Evolutionary conservation across 2,329 filamentous ascomycete genomes (phyloP).

Genomic region (Epichloe elymi): DNA sequence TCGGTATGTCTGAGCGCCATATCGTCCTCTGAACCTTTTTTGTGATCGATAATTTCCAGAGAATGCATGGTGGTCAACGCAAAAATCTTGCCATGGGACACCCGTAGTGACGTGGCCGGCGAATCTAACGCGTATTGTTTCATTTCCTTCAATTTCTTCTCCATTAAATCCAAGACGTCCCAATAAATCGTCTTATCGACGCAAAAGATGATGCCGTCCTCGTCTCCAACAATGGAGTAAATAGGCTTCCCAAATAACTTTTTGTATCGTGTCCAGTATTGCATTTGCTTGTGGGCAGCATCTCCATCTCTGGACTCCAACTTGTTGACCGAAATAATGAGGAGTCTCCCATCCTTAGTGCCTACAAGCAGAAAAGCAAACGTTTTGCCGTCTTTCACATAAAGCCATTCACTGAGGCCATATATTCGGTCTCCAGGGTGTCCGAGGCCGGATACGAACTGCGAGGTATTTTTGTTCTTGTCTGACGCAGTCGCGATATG

Average conservation of each 20-base stretch:
- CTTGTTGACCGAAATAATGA: slow-evolving; percentile 38
- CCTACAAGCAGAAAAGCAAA: slow-evolving; percentile 53
- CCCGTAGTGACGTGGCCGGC: slow-evolving; percentile 34
- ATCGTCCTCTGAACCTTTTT: slow-evolving; percentile 19
- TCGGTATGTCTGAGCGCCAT: slow-evolving; percentile 34
- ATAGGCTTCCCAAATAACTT: slow-evolving; percentile 34
- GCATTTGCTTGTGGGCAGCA: slow-evolving; percentile 18
- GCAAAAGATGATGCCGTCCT: slow-evolving; percentile 44
- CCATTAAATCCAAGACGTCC: slow-evolving; percentile 36
- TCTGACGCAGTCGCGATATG: slow-evolving; percentile 35
- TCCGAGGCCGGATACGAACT: slow-evolving; percentile 43
- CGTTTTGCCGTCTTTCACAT: slow-evolving; percentile 38
- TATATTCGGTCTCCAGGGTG: slow-evolving; percentile 44
- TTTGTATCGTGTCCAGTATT: slow-evolving; percentile 41
- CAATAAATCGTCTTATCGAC: slow-evolving; percentile 40
- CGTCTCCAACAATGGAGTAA: slow-evolving; percentile 41
- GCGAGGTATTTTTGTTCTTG: slow-evolving; percentile 25
- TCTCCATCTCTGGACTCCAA: slow-evolving; percentile 8
- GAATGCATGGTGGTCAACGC: slow-evolving; percentile 43
- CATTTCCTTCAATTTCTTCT: slow-evolving; percentile 36
- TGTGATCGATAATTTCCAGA: slow-evolving; percentile 39
- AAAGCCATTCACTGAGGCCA: slow-evolving; percentile 51
- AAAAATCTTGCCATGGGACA: slow-evolving; percentile 34
- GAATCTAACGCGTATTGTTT: slow-evolving; percentile 39
- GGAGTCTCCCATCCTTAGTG: slow-evolving; percentile 38